Evolutionary conservation across 2,329 filamentous ascomycete species (phyloP).

Genomic region (Venturia aucupariae): DNA sequence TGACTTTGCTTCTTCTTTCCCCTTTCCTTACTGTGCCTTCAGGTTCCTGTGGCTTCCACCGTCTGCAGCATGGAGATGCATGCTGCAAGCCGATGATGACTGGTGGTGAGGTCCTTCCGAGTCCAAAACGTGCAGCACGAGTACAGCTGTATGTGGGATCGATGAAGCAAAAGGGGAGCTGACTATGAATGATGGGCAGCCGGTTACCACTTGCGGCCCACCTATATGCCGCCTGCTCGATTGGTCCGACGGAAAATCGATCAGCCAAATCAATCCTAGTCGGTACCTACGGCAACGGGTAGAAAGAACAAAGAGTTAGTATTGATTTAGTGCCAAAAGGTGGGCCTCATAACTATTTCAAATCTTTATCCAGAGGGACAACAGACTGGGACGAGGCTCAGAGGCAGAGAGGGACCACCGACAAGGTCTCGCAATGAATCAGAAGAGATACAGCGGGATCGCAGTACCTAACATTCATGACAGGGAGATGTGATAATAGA

Average conservation of each 20-base stretch:
- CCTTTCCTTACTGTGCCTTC: not conserved
- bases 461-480: not conserved
- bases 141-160: not conserved
- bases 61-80: not conserved
- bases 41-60: not conserved
- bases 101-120: not conserved
- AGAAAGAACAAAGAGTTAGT: not conserved
- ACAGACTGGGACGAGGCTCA: not conserved
- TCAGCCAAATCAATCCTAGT: not conserved
- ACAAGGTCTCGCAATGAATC: not conserved
- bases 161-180: not conserved
- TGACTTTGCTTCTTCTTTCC: not conserved
- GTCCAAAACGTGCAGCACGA: not conserved
- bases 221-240: not conserved
- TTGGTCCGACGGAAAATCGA: not conserved
- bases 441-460: not conserved
- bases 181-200: not conserved
- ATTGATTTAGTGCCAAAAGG: not conserved
- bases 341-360: not conserved
- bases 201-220: not conserved
- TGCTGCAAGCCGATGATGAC: constrained; percentile 6
- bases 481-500: too few species aligned
- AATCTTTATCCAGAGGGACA: not conserved
- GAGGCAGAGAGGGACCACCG: not conserved
- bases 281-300: too few species aligned